Evolutionary conservation across 2,329 filamentous ascomycete species (phyloP), one percentile per base, ranked within the genome.

Genomic region (Scorias spongiosa): DNA sequence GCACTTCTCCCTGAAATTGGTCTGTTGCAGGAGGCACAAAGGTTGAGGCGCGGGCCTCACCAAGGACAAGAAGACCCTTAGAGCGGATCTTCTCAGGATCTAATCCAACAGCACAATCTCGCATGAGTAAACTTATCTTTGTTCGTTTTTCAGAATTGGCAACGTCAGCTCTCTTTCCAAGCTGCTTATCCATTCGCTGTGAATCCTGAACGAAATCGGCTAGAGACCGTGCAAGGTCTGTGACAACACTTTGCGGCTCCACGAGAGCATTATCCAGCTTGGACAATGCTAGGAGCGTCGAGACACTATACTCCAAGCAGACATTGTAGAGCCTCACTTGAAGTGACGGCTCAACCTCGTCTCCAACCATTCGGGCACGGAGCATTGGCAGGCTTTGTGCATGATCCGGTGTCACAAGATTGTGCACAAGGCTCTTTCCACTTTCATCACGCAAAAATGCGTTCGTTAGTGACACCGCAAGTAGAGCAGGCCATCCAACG

Each of bases 331-430:
- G 66, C 58, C 93, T 93, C 46, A 95, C 62, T 59, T 93, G 94
- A 51, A 95, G 69, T 6, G 85, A 79, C 0, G 93, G 89, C 50
- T 96, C 89, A 65, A 93, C 84, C 58, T 96, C 89, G 58, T 96
- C 88, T 0, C 86, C 86, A 51, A 98, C 84, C 66, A 94, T 83
- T 41, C 91, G 76, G 46, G 84, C 76, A 80, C 93, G 94, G 43
- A 96, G 61, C 50, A 88, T 84, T 1, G 80, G 78, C 1, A 75
- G 65, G 20, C 60, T 59, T 17, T 68, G 66, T 8, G 56, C 51
- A 7, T 54, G 55, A 32, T 61, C 48, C 14, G 60, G 50, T 3
- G 65, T 58, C 8, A 76, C 54, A n/a, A 76, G 68, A 51, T 74
- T 77, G 36, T 78, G 78, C 5, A 96, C 54, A 10, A 98, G 67